Conservation (phyloP, 2,329 filamentous ascomycete genomes). For the Ophiocordyceps robertsii region DNA sequence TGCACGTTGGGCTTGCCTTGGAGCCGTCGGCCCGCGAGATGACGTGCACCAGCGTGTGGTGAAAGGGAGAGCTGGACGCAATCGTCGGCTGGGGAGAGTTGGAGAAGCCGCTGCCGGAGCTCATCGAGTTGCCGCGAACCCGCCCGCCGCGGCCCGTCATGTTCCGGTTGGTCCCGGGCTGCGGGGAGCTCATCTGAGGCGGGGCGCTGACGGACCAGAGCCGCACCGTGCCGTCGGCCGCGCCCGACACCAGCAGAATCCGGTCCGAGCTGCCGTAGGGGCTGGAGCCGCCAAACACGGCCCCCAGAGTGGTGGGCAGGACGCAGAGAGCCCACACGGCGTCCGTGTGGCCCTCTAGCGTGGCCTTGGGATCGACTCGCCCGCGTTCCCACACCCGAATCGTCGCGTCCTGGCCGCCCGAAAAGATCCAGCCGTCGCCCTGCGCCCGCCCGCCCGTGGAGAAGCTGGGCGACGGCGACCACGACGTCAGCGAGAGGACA, state of each 20-base stretch:
- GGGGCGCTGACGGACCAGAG: constrained; percentile 92
- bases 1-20: constrained; percentile 73
- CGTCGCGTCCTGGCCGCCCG: constrained; percentile 85
- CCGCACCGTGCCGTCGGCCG: constrained; percentile 80
- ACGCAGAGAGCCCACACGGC: constrained; percentile 94
- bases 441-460: constrained; percentile 76
- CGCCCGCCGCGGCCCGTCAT: constrained; percentile 50
- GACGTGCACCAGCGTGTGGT: constrained; percentile 76
- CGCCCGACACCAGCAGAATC: constrained; percentile 80
- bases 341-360: constrained; percentile 86
- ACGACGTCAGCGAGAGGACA: constrained; percentile 76
- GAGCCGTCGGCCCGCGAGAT: constrained; percentile 56
- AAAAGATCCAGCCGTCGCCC: constrained; percentile 97
- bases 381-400: constrained; percentile 93
- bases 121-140: constrained; percentile 82
- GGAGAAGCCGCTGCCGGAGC: constrained; percentile 83
- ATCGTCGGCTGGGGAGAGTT: constrained; percentile 81
- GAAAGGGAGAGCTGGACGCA: constrained; percentile 74
- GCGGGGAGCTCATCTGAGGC: constrained; percentile 71
- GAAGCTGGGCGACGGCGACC: constrained; percentile 77
- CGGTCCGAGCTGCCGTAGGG: constrained; percentile 72
- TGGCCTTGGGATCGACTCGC: constrained; percentile 87
- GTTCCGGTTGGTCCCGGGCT: constrained; percentile 51
- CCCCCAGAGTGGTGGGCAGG: constrained; percentile 67
- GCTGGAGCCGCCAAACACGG: constrained; percentile 64